Evolutionary conservation across 1,284 basidiomycete species (phyloP).

Genomic region (Ustilago vetiveriae): DNA sequence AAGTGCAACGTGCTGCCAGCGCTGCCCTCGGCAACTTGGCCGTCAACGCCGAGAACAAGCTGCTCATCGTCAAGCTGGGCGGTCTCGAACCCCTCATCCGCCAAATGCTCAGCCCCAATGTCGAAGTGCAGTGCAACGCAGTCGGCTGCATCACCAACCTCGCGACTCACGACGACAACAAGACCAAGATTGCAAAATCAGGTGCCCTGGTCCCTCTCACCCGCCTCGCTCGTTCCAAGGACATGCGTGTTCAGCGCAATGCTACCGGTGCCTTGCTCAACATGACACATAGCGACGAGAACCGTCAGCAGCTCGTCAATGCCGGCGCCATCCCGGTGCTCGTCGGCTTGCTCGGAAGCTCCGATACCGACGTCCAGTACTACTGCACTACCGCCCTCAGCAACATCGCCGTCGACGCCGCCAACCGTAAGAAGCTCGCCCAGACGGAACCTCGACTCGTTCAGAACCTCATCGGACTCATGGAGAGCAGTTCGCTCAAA

Average conservation of each 20-base stretch:
- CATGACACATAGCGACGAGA: slow-evolving; percentile 98
- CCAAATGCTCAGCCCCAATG: slow-evolving; percentile 98
- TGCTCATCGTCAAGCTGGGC: slow-evolving; percentile 96
- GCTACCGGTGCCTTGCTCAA: slow-evolving; percentile 97
- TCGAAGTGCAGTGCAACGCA: slow-evolving; percentile 99
- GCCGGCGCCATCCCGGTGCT: slow-evolving; percentile 98
- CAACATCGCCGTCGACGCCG: slow-evolving; percentile 80
- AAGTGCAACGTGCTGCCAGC: slow-evolving; percentile 97
- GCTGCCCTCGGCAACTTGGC: slow-evolving; percentile 98
- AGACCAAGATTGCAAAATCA: slow-evolving; percentile 99
- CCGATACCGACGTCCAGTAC: slow-evolving; percentile 98
- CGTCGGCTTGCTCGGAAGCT: slow-evolving; percentile 92
- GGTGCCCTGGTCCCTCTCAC: slow-evolving; percentile 96
- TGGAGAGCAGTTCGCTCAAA: slow-evolving; percentile 97
- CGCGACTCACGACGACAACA: slow-evolving; percentile 99
- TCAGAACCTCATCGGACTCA: slow-evolving; percentile 89
- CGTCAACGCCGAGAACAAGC: slow-evolving; percentile 99
- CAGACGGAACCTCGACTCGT: slow-evolving; percentile 95
- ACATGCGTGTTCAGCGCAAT: slow-evolving; percentile 99
- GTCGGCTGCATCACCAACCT: slow-evolving; percentile 99
- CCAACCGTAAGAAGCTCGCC: slow-evolving; percentile 93
- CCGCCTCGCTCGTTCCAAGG: slow-evolving; percentile 93
- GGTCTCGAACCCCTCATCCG: slow-evolving; percentile 97
- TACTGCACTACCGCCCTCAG: slow-evolving; percentile 99
- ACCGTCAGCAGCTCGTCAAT: slow-evolving; percentile 96